A percentile compares a stretch with the other conserved stretches of the same genome.
Evolutionary conservation across 805 yeast genomes (phyloP).

Genomic region (Saturnispora kantuleensis): DNA sequence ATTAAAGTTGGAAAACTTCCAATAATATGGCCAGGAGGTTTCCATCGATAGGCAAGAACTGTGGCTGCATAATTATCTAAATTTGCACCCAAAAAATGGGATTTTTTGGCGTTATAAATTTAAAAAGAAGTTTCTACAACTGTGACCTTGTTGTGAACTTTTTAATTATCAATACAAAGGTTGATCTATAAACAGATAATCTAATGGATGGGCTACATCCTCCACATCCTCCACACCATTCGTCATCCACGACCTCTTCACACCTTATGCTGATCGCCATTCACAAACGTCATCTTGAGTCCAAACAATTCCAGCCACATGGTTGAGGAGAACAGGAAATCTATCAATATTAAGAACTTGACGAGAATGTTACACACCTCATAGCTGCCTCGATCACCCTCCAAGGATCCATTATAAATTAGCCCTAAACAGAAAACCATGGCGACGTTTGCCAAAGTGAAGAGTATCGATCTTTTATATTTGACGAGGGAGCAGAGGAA

Average conservation of each 20-base stretch:
- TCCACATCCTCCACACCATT: not conserved
- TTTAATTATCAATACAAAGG: no score
- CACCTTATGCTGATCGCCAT: not conserved
- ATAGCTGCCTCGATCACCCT: not conserved
- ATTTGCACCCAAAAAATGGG: no score
- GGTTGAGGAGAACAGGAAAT: constrained; percentile 6
- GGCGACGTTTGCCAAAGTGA: not conserved
- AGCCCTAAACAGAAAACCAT: not conserved
- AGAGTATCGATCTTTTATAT: constrained; percentile 3
- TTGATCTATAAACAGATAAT: no score
- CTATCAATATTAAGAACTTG: constrained; percentile 8
- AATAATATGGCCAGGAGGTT: no score
- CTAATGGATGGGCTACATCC: no score
- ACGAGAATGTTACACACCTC: not conserved
- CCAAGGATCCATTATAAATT: constrained; percentile 1
- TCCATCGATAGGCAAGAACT: no score
- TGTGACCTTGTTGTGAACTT: no score
- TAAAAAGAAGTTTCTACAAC: no score
- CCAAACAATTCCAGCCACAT: constrained; percentile 9
- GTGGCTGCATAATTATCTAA: no score
- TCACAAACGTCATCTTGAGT: constrained; percentile 2
- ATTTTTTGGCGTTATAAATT: no score
- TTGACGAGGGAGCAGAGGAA: not conserved
- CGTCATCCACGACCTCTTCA: not conserved
- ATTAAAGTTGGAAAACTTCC: no score